Conservation (phyloP, 2,329 filamentous ascomycete genomes). For the Penicillium sp. region DNA sequence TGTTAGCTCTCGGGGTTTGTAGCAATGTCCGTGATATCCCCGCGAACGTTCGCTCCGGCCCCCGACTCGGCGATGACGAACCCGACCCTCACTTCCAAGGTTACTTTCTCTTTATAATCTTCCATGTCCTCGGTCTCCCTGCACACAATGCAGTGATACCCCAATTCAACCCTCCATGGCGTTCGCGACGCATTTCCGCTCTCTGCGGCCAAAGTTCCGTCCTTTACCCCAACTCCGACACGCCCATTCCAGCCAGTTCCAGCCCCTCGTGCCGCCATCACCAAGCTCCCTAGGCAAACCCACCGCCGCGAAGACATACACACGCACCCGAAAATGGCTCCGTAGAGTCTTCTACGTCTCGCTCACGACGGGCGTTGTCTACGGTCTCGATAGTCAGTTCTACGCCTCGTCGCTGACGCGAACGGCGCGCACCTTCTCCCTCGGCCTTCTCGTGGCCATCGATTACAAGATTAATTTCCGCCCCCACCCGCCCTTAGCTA, state of each 20-base stretch:
- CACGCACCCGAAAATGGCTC: slow-evolving; percentile 71
- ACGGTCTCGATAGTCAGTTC: slow-evolving; percentile 69
- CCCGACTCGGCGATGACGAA: neutral
- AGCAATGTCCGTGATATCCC: slow-evolving; percentile 8
- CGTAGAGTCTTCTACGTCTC: slow-evolving; percentile 69
- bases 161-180: slow-evolving; percentile 14
- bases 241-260: slow-evolving; percentile 52
- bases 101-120: neutral
- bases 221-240: slow-evolving; percentile 20
- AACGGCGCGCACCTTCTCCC: slow-evolving; percentile 77
- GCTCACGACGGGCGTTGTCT: slow-evolving; percentile 62
- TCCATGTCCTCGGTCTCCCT: neutral
- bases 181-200: slow-evolving; percentile 22
- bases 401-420: slow-evolving; percentile 80
- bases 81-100: neutral
- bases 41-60: neutral
- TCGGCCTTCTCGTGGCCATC: slow-evolving; percentile 76
- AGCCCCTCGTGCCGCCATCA: slow-evolving; percentile 73
- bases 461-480: slow-evolving; percentile 99
- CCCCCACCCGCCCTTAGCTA: slow-evolving; percentile 71
- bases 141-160: slow-evolving; percentile 18
- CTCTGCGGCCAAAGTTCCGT: slow-evolving; percentile 16
- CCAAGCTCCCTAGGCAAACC: slow-evolving; percentile 77
- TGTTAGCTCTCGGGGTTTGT: neutral
- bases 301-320: slow-evolving; percentile 69